Evolutionary conservation across 805 yeast species (phyloP), one percentile per base, ranked within the genome.

Genomic region (Wickerhamomyces hampshirensis): DNA sequence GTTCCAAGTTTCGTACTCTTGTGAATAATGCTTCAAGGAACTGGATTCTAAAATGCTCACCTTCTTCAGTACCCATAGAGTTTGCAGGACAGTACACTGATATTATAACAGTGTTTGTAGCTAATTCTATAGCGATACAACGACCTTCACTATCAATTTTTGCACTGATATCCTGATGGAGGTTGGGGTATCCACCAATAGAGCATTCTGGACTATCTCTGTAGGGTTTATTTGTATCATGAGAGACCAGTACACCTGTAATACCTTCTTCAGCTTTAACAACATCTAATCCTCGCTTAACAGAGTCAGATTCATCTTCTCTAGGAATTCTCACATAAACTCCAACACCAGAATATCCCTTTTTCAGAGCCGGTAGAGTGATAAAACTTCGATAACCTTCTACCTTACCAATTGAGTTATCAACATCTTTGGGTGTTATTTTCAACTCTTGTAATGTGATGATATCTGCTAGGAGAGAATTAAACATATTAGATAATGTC

Each of bases 331-430:
- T 62, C 2, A 85, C 69, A 60, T 85, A 91, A 3, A 91, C 73
- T 0, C 89, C 95, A 1, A 91, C 97, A 0, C 98, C 98, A 38
- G 91, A 75, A 56, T 93, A 93, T 0, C 98, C 98, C 51, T 78
- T 84, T 53, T 77, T 84, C 3, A 54, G 39, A 9, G 55, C 56
- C 0, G 96, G 95, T 10, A 87, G 62, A 0, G 91, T 68, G 23
- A 87, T 73, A 48, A 77, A 91, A 2, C 84, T 68, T 17, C 69
- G 62, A 52, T 70, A 91, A 1, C 78, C 76, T 1, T 68, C 65
- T 0, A 82, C 60, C 26, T 70, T 61, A 2, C 76, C 77, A 59
- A 77, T 63, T 23, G 54, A 59, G n/a, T 60, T 46, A 14, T 71
- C 65, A 3, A 80, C 51, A 38, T 72, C 73, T 19, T 56, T 53